A percentile compares a stretch with the other conserved stretches of the same genome.
phyloP scores from a whole-genome alignment of 768 basidiomycete species.

The Lentinula guzmanii region DNA sequence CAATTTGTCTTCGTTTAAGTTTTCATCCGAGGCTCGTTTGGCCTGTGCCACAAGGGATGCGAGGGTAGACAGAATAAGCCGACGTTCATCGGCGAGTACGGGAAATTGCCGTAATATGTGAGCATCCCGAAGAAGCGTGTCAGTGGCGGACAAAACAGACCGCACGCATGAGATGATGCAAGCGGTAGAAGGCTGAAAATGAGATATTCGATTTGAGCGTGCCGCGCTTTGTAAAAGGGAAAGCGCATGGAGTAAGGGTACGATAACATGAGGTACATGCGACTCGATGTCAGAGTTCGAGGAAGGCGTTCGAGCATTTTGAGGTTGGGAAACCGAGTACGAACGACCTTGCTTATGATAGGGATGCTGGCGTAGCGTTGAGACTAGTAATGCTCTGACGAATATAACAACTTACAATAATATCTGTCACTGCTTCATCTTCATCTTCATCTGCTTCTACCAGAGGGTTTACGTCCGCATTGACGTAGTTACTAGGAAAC shows the following conservation, averaged over 20 bases:
- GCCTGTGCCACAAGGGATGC: slow-evolving; percentile 80
- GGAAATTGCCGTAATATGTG: slow-evolving; percentile 62
- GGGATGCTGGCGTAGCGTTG: background rate
- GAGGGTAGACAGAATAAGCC: slow-evolving; percentile 74
- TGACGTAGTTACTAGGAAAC: slow-evolving; percentile 98
- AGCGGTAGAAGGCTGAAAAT: slow-evolving; percentile 92
- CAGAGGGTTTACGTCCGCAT: slow-evolving; percentile 52
- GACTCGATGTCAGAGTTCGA: slow-evolving; percentile 45
- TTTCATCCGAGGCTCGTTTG: slow-evolving; percentile 55
- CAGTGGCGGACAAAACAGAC: slow-evolving; percentile 74
- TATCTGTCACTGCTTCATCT: background rate
- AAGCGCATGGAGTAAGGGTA: slow-evolving; percentile 79
- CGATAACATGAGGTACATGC: slow-evolving; percentile 77
- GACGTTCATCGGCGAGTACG: slow-evolving; percentile 68
- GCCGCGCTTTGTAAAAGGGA: slow-evolving; percentile 85
- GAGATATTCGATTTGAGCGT: slow-evolving; percentile 63
- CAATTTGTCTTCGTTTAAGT: slow-evolving; percentile 35
- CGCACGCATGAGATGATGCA: slow-evolving; percentile 94
- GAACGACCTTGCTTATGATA: slow-evolving; percentile 4
- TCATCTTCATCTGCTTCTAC: slow-evolving; percentile 40
- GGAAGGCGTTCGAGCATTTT: slow-evolving; percentile 8
- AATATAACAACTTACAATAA: background rate
- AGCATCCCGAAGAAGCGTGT: slow-evolving; percentile 81
- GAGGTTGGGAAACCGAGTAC: slow-evolving; percentile 36
- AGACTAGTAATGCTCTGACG: background rate